phyloP scores from a whole-genome alignment of 768 basidiomycete genomes.

The Tubosaeta sp. region DNA sequence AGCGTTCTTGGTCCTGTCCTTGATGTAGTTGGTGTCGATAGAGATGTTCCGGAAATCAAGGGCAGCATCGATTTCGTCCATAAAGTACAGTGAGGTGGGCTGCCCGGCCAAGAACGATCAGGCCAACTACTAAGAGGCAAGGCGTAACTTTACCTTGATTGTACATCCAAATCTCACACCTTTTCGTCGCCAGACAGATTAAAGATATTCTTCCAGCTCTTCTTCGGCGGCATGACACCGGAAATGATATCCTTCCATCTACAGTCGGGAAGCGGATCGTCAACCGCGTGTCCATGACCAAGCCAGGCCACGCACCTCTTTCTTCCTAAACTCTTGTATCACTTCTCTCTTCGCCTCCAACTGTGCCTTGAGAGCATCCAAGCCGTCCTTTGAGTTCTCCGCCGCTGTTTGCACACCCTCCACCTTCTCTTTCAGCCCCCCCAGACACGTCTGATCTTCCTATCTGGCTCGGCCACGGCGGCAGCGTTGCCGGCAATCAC shows the following conservation, averaged over 20 bases:
- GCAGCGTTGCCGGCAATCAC: constrained; percentile 51
- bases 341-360: constrained; percentile 71
- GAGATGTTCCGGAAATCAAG: constrained; percentile 98
- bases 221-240: constrained; percentile 99
- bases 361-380: constrained; percentile 70
- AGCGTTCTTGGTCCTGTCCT: constrained; percentile 92
- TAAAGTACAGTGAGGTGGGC: constrained; percentile 97
- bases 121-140: neutral
- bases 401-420: constrained; percentile 72
- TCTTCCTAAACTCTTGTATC: constrained; percentile 77
- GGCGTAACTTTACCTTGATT: constrained; percentile 59
- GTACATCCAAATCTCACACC: constrained; percentile 36
- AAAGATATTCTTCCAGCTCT: constrained; percentile 98
- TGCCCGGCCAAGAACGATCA: constrained; percentile 24
- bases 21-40: constrained; percentile 98
- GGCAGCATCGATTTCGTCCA: constrained; percentile 96
- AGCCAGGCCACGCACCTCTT: constrained; percentile 57
- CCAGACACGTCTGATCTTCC: constrained; percentile 63
- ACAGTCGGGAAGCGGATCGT: constrained; percentile 2
- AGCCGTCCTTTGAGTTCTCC: constrained; percentile 77
- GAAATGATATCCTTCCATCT: constrained; percentile 95
- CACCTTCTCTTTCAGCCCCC: constrained; percentile 59
- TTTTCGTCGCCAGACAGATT: constrained; percentile 98
- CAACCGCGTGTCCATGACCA: neutral
- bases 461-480: constrained; percentile 57